Base-by-base conservation (phyloP, 495 filamentous ascomycete genomes). In the Neurospora discreta region DNA sequence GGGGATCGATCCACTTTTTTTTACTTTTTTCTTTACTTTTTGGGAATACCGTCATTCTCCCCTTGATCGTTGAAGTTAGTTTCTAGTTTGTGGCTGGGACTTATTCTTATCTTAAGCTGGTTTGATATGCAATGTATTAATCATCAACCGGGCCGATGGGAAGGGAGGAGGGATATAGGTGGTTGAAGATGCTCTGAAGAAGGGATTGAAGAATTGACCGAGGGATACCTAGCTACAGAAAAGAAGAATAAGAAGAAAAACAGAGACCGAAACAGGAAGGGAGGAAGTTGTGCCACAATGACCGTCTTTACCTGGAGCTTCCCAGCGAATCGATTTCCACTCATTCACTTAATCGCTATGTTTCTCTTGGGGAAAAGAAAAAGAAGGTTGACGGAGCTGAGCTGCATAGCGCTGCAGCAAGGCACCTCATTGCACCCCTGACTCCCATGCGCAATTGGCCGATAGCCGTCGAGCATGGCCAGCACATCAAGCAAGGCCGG, bases 401-500 rank as follows among this genome's bases (percentile, higher is more conserved):
- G 74, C 78, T 80, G 77, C 77, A 80, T 65, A 73, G 76, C 73
- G 74, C 77, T 82, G 78, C 77, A 81, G 75, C 74, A 72, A 67
- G 73, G 71, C 52, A 65, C 52, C 52, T 65, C 26, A 30, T 3
- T 16, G 52, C 26, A 80, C 77, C 74, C 76, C 74, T 72, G 76
- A 75, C 71, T 77, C 73, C 26, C 72, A 68, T 43, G 73, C 72
- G 68, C 78, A 77, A 81, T 81, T 81, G 80, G 80, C 75, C 73
- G 71, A 73, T 39, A 65, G 20, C 71, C 72, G 16, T 75, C 74
- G 77, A 79, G 77, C 80, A 80, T 71, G 75, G 80, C 79, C 80
- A 81, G 76, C 80, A 76, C 80, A 81, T 78, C 79, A 75, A 80
- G 75, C 75, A 58, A 78, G 74, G 76, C 78, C 75, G 76, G 75